These are phyloP conservation scores for Ogataea glucozyma DNA, from an alignment of 805 yeast genomes.

Conservation along the genomic window DNA sequence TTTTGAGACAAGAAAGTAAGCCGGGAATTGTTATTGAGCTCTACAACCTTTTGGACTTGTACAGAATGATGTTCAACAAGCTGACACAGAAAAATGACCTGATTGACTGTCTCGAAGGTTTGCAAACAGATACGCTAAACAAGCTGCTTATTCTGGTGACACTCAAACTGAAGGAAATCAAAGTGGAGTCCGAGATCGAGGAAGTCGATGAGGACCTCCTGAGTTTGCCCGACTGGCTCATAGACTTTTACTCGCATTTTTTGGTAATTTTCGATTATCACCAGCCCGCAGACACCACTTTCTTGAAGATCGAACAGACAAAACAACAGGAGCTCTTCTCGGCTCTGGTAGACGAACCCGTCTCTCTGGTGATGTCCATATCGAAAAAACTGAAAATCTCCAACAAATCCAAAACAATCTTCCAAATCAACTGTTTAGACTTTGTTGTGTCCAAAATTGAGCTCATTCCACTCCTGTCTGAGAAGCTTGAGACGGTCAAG, in stretches of 20 bases:
- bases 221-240: constrained; percentile 82
- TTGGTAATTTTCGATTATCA: constrained; percentile 55
- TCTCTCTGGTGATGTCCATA: constrained; percentile 36
- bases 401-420: constrained; percentile 39
- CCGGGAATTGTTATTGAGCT: constrained; percentile 57
- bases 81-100: constrained; percentile 30
- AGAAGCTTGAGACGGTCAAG: constrained; percentile 39
- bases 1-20: constrained; percentile 63
- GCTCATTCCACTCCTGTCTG: constrained; percentile 42
- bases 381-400: constrained; percentile 28
- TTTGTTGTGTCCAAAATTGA: constrained; percentile 55
- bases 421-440: constrained; percentile 61
- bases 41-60: constrained; percentile 64
- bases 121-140: constrained; percentile 39
- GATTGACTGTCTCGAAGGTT: constrained; percentile 28
- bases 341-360: constrained; percentile 49
- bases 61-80: constrained; percentile 66
- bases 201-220: constrained; percentile 50
- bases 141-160: constrained; percentile 43
- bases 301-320: constrained; percentile 43
- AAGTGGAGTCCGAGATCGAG: constrained; percentile 35
- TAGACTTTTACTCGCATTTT: constrained; percentile 61
- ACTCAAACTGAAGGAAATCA: constrained; percentile 36
- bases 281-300: constrained; percentile 33
- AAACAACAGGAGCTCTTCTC: constrained; percentile 40